Evolutionary conservation across 495 filamentous ascomycete genomes (phyloP).

Genomic region (Oleoguttula mirabilis): DNA sequence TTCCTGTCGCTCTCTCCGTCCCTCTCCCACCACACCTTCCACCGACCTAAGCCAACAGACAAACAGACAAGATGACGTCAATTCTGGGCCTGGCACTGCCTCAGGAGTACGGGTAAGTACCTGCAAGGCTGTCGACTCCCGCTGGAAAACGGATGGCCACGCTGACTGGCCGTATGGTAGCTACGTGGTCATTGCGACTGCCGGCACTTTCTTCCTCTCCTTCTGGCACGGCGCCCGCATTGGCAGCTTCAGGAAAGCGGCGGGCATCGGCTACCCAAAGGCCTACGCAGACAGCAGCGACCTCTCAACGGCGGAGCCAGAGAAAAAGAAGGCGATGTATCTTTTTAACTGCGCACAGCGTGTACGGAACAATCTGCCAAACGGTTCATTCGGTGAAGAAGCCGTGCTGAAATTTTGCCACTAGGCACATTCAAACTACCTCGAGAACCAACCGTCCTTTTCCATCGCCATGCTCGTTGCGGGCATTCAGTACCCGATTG

Average conservation of each 20-base stretch:
- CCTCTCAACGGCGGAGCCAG: slow-evolving; percentile 19
- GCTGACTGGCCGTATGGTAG: background rate
- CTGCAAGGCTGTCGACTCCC: background rate
- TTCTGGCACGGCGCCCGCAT: slow-evolving; percentile 28
- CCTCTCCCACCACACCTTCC: too few relatives aligned
- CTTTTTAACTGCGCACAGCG: slow-evolving; percentile 36
- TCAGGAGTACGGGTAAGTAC: slow-evolving; percentile 30
- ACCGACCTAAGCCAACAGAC: too few relatives aligned
- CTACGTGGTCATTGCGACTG: slow-evolving; percentile 9
- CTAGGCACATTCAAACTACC: too few relatives aligned
- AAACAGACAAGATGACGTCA: too few relatives aligned
- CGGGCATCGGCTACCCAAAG: slow-evolving; percentile 29
- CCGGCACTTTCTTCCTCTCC: slow-evolving; percentile 16
- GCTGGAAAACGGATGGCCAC: background rate
- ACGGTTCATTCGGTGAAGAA: too few relatives aligned
- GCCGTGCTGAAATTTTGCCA: too few relatives aligned
- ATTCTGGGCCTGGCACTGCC: too few relatives aligned
- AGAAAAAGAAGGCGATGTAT: slow-evolving; percentile 25
- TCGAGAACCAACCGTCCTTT: slow-evolving; percentile 28
- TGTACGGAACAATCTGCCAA: too few relatives aligned
- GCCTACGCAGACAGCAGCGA: slow-evolving; percentile 27
- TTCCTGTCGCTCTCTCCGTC: too few relatives aligned
- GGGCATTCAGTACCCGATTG: slow-evolving; percentile 27
- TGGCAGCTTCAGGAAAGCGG: slow-evolving; percentile 27
- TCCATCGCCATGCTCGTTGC: slow-evolving; percentile 27